Evolutionary conservation across 75 land plant species (phyloP), one percentile per base, ranked within the genome.

Genomic region (Sequoia sempervirens): DNA sequence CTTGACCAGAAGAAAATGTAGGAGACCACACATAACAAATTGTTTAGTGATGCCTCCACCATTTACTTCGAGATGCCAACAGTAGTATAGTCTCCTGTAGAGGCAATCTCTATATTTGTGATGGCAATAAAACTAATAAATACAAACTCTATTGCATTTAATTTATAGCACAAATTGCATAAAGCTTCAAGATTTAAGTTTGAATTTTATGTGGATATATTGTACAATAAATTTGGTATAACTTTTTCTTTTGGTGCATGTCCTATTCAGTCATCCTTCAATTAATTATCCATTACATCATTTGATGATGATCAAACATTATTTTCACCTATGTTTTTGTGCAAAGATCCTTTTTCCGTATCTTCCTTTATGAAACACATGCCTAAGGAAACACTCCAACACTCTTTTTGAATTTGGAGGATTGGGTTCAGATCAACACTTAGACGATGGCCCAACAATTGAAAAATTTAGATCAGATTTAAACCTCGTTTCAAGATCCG

Each of bases 401-500:
- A 75, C 68, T 70, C 79, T 86, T 23, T 83, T 79, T 40, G 83
- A 53, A 18, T 87, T 88, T 56, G 89, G 50, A 64, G 41, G 70
- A 80, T 52, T 46, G 81, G 87, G 78, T 37, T 41, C 38, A 81
- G 90, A 80, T 20, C 83, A 85, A 90, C 92, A 81, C 83, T 79
- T 89, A 52, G 98, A 91, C 81, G 95, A 87, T 82, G 96, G 94
- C 79, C 94, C 89, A 40, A 96, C 92, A 84, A 94, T 86, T 34
- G 91, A 91, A 84, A 96, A 94, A 13, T 94, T 89, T 3, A 85
- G 90, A 81, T 97, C 96, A 53, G 96, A 96, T 52, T 93, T 92
- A 79, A 96, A 80, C 46, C 98, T 89, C 50, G 95, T 97, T 85
- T 96, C 95, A 83, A 89, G 83, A 80, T 97, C 96, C 81, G 98